phyloP scores from a whole-genome alignment of 176 grass and related monocot genomes.

The Neostapfia colusana region DNA sequence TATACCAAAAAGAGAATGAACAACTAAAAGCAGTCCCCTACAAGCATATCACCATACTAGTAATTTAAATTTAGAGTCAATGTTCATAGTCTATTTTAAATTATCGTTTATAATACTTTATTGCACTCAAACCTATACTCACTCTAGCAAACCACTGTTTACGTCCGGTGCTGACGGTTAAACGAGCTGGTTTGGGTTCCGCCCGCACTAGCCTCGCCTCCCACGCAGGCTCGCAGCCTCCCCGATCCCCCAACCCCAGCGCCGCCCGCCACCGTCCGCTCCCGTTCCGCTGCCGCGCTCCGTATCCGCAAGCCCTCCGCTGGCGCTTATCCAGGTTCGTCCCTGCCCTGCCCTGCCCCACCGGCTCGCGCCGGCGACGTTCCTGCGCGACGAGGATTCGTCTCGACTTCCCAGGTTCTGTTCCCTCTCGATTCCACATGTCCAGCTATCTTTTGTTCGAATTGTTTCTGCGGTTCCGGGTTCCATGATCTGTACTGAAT shows the following conservation, averaged over 20 bases:
- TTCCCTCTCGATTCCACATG: background rate
- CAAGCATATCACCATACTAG: too few relatives aligned
- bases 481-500: background rate
- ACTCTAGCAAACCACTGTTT: too few relatives aligned
- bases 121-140: too few relatives aligned
- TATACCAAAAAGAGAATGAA: too few relatives aligned
- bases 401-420: constrained; percentile 15
- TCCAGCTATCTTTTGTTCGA: background rate
- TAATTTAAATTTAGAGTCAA: too few relatives aligned
- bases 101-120: too few relatives aligned
- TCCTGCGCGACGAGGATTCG: background rate
- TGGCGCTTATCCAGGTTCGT: background rate
- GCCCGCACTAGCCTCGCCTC: too few relatives aligned
- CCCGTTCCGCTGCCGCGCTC: background rate
- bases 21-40: too few relatives aligned
- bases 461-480: background rate
- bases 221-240: constrained; percentile 15
- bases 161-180: too few relatives aligned
- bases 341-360: background rate
- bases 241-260: background rate
- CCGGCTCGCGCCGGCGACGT: background rate
- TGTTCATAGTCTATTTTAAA: too few relatives aligned
- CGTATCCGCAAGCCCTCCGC: background rate
- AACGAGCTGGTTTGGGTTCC: too few relatives aligned
- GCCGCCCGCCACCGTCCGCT: background rate